Evolutionary conservation across 257 asterid species (phyloP), one percentile per base, ranked within the genome.

Genomic region (Apocynum venetum): DNA sequence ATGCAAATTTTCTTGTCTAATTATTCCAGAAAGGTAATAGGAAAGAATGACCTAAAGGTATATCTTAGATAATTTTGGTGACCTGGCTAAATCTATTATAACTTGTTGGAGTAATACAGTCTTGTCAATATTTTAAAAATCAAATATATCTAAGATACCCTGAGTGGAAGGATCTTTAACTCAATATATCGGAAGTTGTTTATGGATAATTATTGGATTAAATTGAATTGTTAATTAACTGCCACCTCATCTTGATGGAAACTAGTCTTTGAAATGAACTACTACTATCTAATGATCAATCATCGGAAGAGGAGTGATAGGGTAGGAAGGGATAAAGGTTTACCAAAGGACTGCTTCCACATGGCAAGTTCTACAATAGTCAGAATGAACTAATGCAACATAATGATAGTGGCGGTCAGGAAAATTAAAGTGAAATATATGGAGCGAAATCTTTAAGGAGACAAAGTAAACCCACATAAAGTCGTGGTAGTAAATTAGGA

Each of bases 381-480:
- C 31, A 67, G 43, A 40, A 40, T 66, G 49, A 66, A 66, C 48
- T 41, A 36, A 66, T 66, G 47, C 51, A 66, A 40, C 25, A 66
- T 40, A 66, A 66, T 38, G 40, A 14, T 31, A 31, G 43, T 61
- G 43, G 4, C 31, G 65, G 65, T n/a, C 65, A 59, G 40, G 7
- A 59, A 6, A 31, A 59, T 53, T 59, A 59, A 59, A 25, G 68
- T 25, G 17, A 61, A 61, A 61, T 36, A 61, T 14, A 38, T 4
- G 38, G 4, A 65, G 71, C 8, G 48, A 38, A 76, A 10, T 63
- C 67, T 40, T 73, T 41, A 52, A 53, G 51, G 60, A 46, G 49
- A 69, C 70, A 77, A 66, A 14, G 71, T 74, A 78, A 78, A 78
- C 76, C 81, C 73, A 78, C 64, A n/a, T 35, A 71, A 78, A 75